Percentiles rank a stretch among this genome's conserved stretches.
Evolutionary conservation across 305 asterid species (phyloP).

Genomic region (Salvia sclarea): DNA sequence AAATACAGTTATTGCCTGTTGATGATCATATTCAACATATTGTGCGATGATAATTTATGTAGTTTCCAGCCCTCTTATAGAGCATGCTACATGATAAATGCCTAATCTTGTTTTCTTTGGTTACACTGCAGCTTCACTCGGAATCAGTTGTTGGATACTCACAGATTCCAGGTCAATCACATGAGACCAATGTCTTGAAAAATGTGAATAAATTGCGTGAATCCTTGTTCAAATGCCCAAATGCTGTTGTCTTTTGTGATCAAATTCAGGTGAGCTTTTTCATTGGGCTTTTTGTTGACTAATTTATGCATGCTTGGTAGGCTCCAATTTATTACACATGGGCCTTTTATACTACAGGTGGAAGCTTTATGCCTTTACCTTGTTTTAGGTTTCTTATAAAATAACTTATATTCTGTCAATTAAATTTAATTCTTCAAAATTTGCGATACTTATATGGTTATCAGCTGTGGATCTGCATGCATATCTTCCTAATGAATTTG

Average conservation of each 20-base stretch:
- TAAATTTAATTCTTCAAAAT: conserved; percentile 5
- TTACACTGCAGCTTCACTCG: conserved; percentile 43
- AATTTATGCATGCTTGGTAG: conserved; percentile 1
- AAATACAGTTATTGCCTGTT: conserved; percentile 22
- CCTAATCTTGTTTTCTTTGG: conserved; percentile 31
- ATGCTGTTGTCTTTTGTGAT: conserved; percentile 63
- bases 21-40: conserved; percentile 13
- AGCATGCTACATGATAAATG: not conserved
- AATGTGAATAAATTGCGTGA: conserved; percentile 65
- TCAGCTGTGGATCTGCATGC: conserved; percentile 13
- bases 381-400: conserved; percentile 13
- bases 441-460: not conserved
- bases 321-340: not conserved
- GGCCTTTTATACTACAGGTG: not conserved
- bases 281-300: not conserved
- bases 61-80: conserved; percentile 16
- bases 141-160: conserved; percentile 41
- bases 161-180: conserved; percentile 46
- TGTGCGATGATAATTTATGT: conserved; percentile 5
- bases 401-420: conserved; percentile 4
- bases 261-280: conserved; percentile 64
- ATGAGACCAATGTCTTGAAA: conserved; percentile 42
- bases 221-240: conserved; percentile 51
- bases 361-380: conserved; percentile 6
- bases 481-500: conserved; percentile 7